Percentiles rank a stretch among this genome's conserved stretches.
These are phyloP conservation scores for Phytophthora tubulina DNA, from an alignment of 352 stramenopile species.

Conservation along the genomic window DNA sequence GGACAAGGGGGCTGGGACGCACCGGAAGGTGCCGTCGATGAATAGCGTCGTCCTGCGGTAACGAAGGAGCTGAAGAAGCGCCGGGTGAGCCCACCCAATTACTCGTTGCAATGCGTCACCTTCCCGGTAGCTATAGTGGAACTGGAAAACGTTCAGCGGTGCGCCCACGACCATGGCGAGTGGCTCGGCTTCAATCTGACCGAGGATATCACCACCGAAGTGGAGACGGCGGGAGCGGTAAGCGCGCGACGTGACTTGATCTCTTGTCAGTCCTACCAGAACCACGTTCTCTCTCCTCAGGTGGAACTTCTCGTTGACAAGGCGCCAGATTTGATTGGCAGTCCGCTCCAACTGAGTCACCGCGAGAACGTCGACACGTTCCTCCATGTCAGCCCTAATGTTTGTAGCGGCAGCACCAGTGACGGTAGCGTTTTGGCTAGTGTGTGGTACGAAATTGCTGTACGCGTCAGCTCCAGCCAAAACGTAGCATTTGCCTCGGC, in stretches of 20 bases:
- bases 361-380: background rate
- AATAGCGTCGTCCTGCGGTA: background rate
- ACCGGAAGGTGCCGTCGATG: background rate
- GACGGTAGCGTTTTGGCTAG: background rate
- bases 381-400: background rate
- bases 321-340: background rate
- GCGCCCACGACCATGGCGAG: background rate
- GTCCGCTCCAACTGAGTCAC: background rate
- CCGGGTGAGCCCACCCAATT: background rate
- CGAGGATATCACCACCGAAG: background rate
- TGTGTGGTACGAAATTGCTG: background rate
- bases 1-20: background rate
- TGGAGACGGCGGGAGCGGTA: background rate
- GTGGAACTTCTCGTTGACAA: background rate
- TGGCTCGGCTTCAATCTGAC: background rate
- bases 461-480: background rate
- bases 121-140: background rate
- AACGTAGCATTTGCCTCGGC: background rate
- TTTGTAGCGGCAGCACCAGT: background rate
- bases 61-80: background rate
- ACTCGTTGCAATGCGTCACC: background rate
- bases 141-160: background rate
- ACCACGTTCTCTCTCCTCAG: background rate
- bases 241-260: background rate
- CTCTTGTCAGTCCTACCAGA: background rate